Percentiles rank a stretch among this genome's conserved stretches.
phyloP scores from a whole-genome alignment of 2,329 filamentous ascomycete species.

The Calonectria pseudoturangicola region DNA sequence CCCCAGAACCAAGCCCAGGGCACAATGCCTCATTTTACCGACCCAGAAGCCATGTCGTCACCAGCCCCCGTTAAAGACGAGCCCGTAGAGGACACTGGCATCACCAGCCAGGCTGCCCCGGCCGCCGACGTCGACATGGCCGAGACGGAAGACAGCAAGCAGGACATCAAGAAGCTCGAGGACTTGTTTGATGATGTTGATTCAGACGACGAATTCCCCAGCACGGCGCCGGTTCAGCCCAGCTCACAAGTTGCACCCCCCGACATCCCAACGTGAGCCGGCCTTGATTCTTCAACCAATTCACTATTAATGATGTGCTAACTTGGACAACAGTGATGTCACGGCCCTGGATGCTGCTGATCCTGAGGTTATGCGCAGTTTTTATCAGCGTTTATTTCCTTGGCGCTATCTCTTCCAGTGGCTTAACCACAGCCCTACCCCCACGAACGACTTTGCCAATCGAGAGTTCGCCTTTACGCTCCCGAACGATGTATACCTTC shows the following conservation, averaged over 20 bases:
- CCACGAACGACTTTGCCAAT: slow-evolving; percentile 91
- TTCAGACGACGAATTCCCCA: slow-evolving; percentile 77
- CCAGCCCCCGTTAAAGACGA: slow-evolving; percentile 54
- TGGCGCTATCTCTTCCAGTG: slow-evolving; percentile 97
- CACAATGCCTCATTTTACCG: slow-evolving; percentile 50
- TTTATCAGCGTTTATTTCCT: slow-evolving; percentile 96
- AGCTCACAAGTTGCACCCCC: slow-evolving; percentile 65
- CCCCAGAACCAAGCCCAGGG: slow-evolving; percentile 9
- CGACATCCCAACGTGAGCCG: slow-evolving; percentile 66
- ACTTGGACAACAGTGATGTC: slow-evolving; percentile 54
- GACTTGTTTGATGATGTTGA: slow-evolving; percentile 76
- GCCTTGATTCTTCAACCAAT: not conserved
- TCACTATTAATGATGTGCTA: slow-evolving; percentile 28
- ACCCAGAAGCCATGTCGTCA: slow-evolving; percentile 51
- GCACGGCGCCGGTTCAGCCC: slow-evolving; percentile 65
- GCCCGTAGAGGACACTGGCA: slow-evolving; percentile 51
- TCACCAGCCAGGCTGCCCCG: slow-evolving; percentile 39
- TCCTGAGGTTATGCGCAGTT: slow-evolving; percentile 90
- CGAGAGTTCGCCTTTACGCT: slow-evolving; percentile 97
- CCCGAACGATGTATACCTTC: slow-evolving; percentile 92
- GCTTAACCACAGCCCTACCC: slow-evolving; percentile 94
- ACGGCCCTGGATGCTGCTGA: slow-evolving; percentile 75
- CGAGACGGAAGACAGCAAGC: slow-evolving; percentile 58
- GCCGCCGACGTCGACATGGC: slow-evolving; percentile 48
- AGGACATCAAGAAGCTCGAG: slow-evolving; percentile 71